Evolutionary conservation across 1,284 basidiomycete genomes (phyloP).

Genomic region (Rhizoctonia solani): DNA sequence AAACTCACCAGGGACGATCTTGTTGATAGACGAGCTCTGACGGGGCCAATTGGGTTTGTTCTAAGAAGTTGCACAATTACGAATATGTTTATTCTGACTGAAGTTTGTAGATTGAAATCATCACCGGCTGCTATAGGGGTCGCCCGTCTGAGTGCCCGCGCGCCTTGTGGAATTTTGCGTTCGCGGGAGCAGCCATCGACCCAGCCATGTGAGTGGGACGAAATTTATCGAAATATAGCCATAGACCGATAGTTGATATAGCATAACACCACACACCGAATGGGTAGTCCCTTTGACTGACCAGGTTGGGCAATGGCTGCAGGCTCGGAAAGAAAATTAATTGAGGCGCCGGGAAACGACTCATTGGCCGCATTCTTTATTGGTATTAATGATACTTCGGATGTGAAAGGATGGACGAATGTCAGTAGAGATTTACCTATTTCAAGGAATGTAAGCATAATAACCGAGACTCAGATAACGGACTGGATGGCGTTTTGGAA

Average conservation of each 20-base stretch:
- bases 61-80: neutral
- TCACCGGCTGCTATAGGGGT: conserved; percentile 34
- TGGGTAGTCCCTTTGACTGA: conserved; percentile 56
- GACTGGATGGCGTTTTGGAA: neutral
- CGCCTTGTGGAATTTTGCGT: conserved; percentile 59
- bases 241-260: conserved; percentile 33
- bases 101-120: conserved; percentile 20
- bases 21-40: conserved; percentile 30
- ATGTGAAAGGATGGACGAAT: conserved; percentile 53
- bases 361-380: conserved; percentile 62
- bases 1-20: no score
- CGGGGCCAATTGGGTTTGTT: conserved; percentile 18
- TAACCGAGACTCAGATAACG: neutral
- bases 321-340: neutral
- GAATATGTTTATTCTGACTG: neutral
- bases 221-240: neutral
- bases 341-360: conserved; percentile 44
- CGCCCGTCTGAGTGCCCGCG: conserved; percentile 26
- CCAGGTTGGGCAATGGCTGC: conserved; percentile 55
- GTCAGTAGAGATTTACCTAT: conserved; percentile 42
- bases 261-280: conserved; percentile 50
- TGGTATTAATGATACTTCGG: conserved; percentile 62
- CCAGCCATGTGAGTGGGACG: conserved; percentile 48
- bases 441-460: neutral
- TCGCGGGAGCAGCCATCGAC: conserved; percentile 60